Percentiles rank a stretch among this genome's conserved stretches.
phyloP scores from a whole-genome alignment of 768 basidiomycete species.

The Mycena chlorophos region DNA sequence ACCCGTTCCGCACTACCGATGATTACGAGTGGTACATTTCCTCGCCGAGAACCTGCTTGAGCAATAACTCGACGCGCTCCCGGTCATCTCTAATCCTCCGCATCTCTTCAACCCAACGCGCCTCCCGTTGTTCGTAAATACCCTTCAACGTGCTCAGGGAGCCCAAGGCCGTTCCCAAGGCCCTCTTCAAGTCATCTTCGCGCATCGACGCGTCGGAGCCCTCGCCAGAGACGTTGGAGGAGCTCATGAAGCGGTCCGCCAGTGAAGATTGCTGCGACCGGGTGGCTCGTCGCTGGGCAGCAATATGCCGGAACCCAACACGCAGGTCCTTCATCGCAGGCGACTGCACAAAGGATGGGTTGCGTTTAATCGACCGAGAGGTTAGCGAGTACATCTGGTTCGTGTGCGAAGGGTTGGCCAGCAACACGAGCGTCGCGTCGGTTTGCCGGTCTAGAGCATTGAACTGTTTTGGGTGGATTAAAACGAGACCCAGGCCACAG shows the following conservation, averaged over 20 bases:
- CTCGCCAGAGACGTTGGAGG: conserved; percentile 44
- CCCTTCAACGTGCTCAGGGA: conserved; percentile 62
- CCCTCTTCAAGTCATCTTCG: conserved; percentile 67
- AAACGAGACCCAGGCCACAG: conserved; percentile 21
- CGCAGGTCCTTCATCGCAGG: conserved; percentile 55
- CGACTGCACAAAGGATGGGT: conserved; percentile 46
- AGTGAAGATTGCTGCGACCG: conserved; percentile 45
- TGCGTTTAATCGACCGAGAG: conserved; percentile 69
- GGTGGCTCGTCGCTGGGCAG: conserved; percentile 52
- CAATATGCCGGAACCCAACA: conserved; percentile 58
- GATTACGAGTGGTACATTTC: conserved; percentile 2
- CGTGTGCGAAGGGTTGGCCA: conserved; percentile 75
- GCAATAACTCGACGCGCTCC: conserved; percentile 62
- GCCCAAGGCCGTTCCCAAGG: conserved; percentile 65
- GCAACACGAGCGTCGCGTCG: conserved; percentile 71
- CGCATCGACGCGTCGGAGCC: conserved; percentile 55
- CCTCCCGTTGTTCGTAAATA: conserved; percentile 70
- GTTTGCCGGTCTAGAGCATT: conserved; percentile 78
- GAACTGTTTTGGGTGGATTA: conserved; percentile 49
- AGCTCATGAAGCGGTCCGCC: conserved; percentile 49
- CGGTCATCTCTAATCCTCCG: conserved; percentile 62
- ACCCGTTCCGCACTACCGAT: conserved; percentile 2
- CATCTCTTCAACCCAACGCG: conserved; percentile 73
- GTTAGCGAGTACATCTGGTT: conserved; percentile 63
- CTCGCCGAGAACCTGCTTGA: conserved; percentile 60